Base-by-base conservation (phyloP, 2,329 filamentous ascomycete species). In the Beauveria bassiana region DNA sequence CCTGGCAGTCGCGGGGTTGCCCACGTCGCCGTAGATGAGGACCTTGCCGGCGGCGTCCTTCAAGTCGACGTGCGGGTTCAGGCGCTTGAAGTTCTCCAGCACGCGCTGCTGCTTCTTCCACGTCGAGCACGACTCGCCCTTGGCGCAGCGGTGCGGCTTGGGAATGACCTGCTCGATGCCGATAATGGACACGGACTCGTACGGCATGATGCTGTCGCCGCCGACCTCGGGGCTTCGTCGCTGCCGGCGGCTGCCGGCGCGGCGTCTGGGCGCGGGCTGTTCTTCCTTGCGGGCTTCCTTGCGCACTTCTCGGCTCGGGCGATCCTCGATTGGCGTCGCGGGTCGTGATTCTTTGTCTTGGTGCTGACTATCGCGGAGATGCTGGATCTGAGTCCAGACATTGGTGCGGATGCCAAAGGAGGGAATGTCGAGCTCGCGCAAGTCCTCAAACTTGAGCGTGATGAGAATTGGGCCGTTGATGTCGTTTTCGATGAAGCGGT, bases 161-260 rank as follows among this genome's bases (percentile, higher is more conserved):
- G 92, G 92, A 60, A 96, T 82, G 59, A 95, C 78, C 73, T 96
- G 91, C 75, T 96, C 92, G 65, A 96, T 96, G 31, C 89, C 92
- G 40, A 96, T 91, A 67, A 96, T 96, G 0, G 91, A 96, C 4
- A 95, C 87, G 1, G 91, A 93, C 72, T 96, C 90, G 62, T 87
- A 83, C 2, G 91, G 91, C 1, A 87, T 87, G 70, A 95, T 88
- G 52, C 84, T 76, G 67, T 93, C 88, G 65, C 86, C 84, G 62
- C 74, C 75, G 65, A 73, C 74, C 24, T 34, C 24, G 24, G 31
- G 38, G 57, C 49, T 53, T n/a, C 57, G 18, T 62, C 72, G 74
- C 46, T 72, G 70, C 51, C 73, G 73, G 49, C 73, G 71, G 65
- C 70, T 76, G 71, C 74, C 76, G 63, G 76, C 75, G 9, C 73